Evolutionary conservation across 1,284 basidiomycete species (phyloP), one percentile per base, ranked within the genome.

Genomic region (Mycena sp.): DNA sequence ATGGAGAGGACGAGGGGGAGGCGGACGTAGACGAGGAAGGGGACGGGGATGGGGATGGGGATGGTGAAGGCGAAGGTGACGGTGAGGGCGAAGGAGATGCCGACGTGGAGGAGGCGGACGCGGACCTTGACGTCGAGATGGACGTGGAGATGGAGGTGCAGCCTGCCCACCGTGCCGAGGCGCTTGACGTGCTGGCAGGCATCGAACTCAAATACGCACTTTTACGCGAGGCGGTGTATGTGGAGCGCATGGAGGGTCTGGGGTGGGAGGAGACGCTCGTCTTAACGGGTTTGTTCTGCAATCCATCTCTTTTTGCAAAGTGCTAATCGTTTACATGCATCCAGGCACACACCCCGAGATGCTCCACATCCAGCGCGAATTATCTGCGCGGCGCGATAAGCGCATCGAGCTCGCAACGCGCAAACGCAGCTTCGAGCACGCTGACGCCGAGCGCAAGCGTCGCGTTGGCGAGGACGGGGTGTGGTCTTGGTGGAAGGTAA

Each of bases 401-500:
- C 86, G 92, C 2, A 78, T 92, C 7, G 87, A 90, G 59, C 82
- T 94, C 6, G 90, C 92, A 0, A 84, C 86, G 17, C 87, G 86
- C 66, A 88, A 90, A 69, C 85, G 88, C 45, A 81, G 85, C 52
- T 88, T 87, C 60, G 91, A 93, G 58, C 77, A 87, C 16, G 78
- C 81, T 1, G 87, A 85, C 65, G 81, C 87, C 0, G 78, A 78
- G 11, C 86, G 85, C 66, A 83, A 85, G 64, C 80, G 88, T 41
- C 83, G 80, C 58, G 79, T 84, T 11, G 87, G 90, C 58, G 91
- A 93, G 67, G 77, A 82, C 38, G 84, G 82, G 16, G 85, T 88
- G 41, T 93, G 92, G 91, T 86, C 85, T 67, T 90, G 87, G 84
- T 92, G 90, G 90, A 87, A 87, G 83, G 90, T 91, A n/a, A n/a